These are phyloP conservation scores for Kwoniella newhampshirensis DNA, from an alignment of 768 basidiomycete species.

Conservation along the genomic window DNA sequence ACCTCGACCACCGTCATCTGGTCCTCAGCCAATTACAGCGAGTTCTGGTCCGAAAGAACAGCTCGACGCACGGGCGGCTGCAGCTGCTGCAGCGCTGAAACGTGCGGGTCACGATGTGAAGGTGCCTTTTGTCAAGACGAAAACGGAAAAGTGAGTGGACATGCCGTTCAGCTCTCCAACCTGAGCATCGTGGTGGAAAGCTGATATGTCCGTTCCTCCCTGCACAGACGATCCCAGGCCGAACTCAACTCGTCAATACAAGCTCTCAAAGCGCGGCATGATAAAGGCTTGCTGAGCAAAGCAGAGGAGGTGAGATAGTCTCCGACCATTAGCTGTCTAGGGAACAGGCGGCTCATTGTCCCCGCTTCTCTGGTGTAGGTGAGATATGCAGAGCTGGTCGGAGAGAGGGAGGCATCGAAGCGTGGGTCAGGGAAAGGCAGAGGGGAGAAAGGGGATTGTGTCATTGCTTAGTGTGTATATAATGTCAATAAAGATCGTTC, in stretches of 20 bases:
- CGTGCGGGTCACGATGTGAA: conserved; percentile 49
- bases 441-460: conserved; percentile 39
- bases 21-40: conserved; percentile 5
- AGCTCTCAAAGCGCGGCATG: conserved; percentile 46
- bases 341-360: neutral
- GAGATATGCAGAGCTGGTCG: conserved; percentile 45
- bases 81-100: conserved; percentile 48
- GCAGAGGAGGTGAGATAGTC: conserved; percentile 49
- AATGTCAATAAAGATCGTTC: neutral
- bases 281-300: conserved; percentile 47
- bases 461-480: conserved; percentile 18
- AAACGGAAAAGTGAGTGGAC: conserved; percentile 47
- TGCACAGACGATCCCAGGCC: conserved; percentile 42
- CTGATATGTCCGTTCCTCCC: neutral
- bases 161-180: too few relatives aligned
- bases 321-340: neutral
- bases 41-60: neutral
- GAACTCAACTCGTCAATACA: conserved; percentile 46
- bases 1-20: neutral
- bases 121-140: conserved; percentile 47
- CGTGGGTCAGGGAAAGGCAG: conserved; percentile 18
- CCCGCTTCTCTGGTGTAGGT: conserved; percentile 16
- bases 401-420: conserved; percentile 22
- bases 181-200: too few relatives aligned
- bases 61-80: conserved; percentile 46